phyloP scores from a whole-genome alignment of 2,329 filamentous ascomycete genomes.

The Incumbomyces delicatus region DNA sequence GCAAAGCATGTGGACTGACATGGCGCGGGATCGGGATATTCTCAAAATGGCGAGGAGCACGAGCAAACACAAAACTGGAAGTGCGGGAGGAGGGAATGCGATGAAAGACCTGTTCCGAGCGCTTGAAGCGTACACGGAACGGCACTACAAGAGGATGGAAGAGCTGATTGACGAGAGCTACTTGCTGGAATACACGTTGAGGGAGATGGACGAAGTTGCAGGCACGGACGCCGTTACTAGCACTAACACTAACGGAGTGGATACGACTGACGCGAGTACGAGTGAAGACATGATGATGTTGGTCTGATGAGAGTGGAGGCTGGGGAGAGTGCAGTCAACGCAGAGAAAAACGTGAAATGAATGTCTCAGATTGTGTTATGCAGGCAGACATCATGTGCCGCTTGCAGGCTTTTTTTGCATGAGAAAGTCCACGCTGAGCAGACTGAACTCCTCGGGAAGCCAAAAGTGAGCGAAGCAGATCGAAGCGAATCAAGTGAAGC shows the following conservation, averaged over 20 bases:
- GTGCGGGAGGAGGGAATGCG: constrained; percentile 24
- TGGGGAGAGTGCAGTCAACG: too few species aligned
- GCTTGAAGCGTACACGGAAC: constrained; percentile 81
- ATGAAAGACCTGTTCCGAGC: constrained; percentile 78
- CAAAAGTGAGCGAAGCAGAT: background rate
- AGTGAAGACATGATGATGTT: constrained; percentile 7
- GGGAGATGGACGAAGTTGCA: constrained; percentile 74
- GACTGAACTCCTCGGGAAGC: background rate
- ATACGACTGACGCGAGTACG: background rate
- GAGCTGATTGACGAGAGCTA: constrained; percentile 91
- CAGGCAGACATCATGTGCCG: too few species aligned
- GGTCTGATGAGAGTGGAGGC: too few species aligned
- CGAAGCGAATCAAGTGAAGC: background rate
- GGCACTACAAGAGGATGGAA: constrained; percentile 82
- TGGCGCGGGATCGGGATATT: constrained; percentile 39
- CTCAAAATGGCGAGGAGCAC: constrained; percentile 2
- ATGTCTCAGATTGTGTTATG: too few species aligned
- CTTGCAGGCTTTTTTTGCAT: too few species aligned
- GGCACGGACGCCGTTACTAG: constrained; percentile 52
- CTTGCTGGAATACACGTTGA: constrained; percentile 82
- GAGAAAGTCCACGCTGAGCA: background rate
- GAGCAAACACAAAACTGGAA: background rate
- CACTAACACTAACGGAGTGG: constrained; percentile 20
- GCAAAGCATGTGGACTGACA: constrained; percentile 61
- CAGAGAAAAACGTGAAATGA: too few species aligned